phyloP scores from a whole-genome alignment of 805 yeast species.

The Candida suzukii region DNA sequence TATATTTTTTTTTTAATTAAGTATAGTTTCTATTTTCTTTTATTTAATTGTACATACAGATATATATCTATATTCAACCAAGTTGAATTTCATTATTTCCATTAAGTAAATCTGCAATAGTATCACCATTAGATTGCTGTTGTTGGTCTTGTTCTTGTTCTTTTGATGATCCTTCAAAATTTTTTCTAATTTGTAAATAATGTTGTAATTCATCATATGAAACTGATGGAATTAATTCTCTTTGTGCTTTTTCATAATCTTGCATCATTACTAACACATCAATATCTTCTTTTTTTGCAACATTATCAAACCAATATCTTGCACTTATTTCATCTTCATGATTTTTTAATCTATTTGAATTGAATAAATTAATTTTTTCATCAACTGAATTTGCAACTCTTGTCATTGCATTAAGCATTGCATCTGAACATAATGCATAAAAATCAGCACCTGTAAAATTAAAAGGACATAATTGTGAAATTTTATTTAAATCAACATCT shows the following conservation, averaged over 20 bases:
- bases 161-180: slow-evolving; percentile 85
- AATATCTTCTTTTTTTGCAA: slow-evolving; percentile 60
- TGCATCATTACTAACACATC: slow-evolving; percentile 59
- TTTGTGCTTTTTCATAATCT: slow-evolving; percentile 75
- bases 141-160: too few relatives aligned
- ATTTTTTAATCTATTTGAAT: slow-evolving; percentile 27
- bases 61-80: too few relatives aligned
- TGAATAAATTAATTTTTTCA: slow-evolving; percentile 46
- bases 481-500: slow-evolving; percentile 46
- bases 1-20: too few relatives aligned
- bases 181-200: slow-evolving; percentile 69
- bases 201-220: slow-evolving; percentile 82
- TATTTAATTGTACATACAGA: too few relatives aligned
- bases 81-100: too few relatives aligned
- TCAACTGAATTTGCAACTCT: slow-evolving; percentile 78
- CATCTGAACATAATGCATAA: slow-evolving; percentile 91
- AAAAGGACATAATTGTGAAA: slow-evolving; percentile 73
- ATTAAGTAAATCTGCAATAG: too few relatives aligned
- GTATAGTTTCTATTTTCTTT: too few relatives aligned
- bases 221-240: slow-evolving; percentile 74
- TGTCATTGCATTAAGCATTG: slow-evolving; percentile 95
- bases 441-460: slow-evolving; percentile 98
- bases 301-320: slow-evolving; percentile 87
- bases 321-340: slow-evolving; percentile 42
- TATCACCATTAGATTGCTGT: slow-evolving; percentile 13